Evolutionary conservation across 106 monocot genomes (phyloP).

Genomic region (Phalaenopsis equestris): DNA sequence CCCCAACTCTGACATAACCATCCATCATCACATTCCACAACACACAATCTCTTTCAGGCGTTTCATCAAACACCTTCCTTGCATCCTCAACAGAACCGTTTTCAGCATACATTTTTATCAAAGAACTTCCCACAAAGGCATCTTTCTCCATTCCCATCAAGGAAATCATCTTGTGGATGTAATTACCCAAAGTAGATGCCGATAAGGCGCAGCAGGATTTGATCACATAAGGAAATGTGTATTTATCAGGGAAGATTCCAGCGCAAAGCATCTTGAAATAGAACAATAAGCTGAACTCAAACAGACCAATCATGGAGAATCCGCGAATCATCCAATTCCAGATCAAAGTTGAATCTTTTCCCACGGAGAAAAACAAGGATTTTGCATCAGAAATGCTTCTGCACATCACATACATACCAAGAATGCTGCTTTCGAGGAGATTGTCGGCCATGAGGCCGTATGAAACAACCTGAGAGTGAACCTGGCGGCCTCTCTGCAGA

Average conservation of each 20-base stretch:
- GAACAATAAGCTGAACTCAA: slow-evolving; percentile 49
- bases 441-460: slow-evolving; percentile 18
- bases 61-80: slow-evolving; percentile 56
- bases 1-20: slow-evolving; percentile 47
- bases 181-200: slow-evolving; percentile 39
- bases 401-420: slow-evolving; percentile 71
- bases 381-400: slow-evolving; percentile 52
- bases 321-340: slow-evolving; percentile 94
- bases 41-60: slow-evolving; percentile 62
- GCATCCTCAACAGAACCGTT: slow-evolving; percentile 33
- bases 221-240: slow-evolving; percentile 65
- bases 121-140: slow-evolving; percentile 59
- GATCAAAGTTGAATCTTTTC: slow-evolving; percentile 24
- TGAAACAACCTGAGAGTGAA: slow-evolving; percentile 42
- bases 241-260: slow-evolving; percentile 51
- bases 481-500: slow-evolving; percentile 35
- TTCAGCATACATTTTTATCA: slow-evolving; percentile 72
- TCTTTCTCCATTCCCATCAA: slow-evolving; percentile 56
- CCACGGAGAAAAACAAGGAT: slow-evolving; percentile 41
- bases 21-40: slow-evolving; percentile 94
- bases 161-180: slow-evolving; percentile 47
- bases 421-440: slow-evolving; percentile 18
- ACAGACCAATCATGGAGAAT: slow-evolving; percentile 35
- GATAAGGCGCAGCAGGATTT: slow-evolving; percentile 51
- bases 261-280: slow-evolving; percentile 76